Evolutionary conservation across 306 rosid species (phyloP), one percentile per base, ranked within the genome.

Genomic region (Gynostemma pentaphyllum): DNA sequence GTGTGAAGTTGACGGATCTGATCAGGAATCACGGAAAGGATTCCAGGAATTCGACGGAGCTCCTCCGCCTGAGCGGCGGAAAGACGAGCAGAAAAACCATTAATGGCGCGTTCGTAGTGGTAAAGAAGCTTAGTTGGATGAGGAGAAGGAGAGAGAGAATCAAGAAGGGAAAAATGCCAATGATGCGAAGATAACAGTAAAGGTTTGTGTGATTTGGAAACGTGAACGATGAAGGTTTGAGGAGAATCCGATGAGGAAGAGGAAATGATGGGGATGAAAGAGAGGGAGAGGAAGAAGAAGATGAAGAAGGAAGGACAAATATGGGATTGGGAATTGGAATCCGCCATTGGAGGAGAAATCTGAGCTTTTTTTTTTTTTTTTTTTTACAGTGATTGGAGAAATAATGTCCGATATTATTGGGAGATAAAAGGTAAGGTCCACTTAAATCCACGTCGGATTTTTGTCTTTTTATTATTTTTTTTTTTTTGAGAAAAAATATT

Each of bases 1-100:
- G 98, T 92, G 79, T 92, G 95, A 64, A 80, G 83, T 36, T 84
- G 75, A 28, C 90, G 88, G 55, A 81, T 71, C 22, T 76, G 77
- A 72, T 92, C 96, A 0, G 96, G 86, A 0, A 74, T 50, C n/a
- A 88, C 76, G 45, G 90, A 75, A 52, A 92, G 62, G 45, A 92
- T 48, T 1, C 73, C 75, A 0, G 86, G 87, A 46, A 39, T 29
- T 1, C 11, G 64, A 9, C 69, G 74, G 27, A 88, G 89, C 16
- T 64, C 22, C 9, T 70, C 40, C 4, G 82, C 88, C 40, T 91
- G 92, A 15, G 67, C 2, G 2, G 86, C 3, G 0, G 90, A 49
- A 62, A 90, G 80, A 37, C 72, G 74, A 44, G 79, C 90, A 32
- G 94, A 84, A 84, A 92, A 92, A 45, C 96, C 98, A 24, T 76